These are phyloP conservation scores for Annona squamosa DNA, from an alignment of 164 flowering plant genomes.

Conservation along the genomic window DNA sequence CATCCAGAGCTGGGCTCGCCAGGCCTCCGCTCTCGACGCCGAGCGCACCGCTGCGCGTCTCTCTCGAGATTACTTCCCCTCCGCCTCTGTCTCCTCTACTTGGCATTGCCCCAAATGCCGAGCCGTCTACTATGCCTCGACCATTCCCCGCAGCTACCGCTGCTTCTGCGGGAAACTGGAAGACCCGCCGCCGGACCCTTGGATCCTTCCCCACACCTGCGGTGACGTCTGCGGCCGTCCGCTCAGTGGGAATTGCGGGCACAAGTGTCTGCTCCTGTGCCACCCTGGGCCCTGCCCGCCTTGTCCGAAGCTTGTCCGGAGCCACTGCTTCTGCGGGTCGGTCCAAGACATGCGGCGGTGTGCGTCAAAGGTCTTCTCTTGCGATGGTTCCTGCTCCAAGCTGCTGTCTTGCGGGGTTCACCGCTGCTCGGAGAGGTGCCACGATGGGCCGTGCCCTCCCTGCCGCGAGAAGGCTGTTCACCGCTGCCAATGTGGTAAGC, in stretches of 20 bases:
- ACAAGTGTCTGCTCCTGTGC: constrained; percentile 66
- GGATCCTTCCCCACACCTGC: constrained; percentile 91
- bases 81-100: constrained; percentile 32
- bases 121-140: constrained; percentile 46
- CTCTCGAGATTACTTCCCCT: constrained; percentile 29
- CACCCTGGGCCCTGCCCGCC: constrained; percentile 95
- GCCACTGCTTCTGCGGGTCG: constrained; percentile 62
- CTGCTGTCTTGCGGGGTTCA: constrained; percentile 56
- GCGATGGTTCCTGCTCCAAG: constrained; percentile 43
- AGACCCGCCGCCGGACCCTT: constrained; percentile 71
- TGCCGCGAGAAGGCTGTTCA: constrained; percentile 44
- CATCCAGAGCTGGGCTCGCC: constrained; percentile 91
- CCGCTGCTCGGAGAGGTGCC: constrained; percentile 55
- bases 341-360: constrained; percentile 65
- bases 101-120: constrained; percentile 98
- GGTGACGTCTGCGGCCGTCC: constrained; percentile 73
- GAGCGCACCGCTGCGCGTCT: constrained; percentile 60
- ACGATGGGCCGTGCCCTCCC: constrained; percentile 69
- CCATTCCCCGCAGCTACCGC: constrained; percentile 48
- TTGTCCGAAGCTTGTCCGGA: constrained; percentile 71
- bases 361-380: constrained; percentile 65
- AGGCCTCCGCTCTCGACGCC: constrained; percentile 55
- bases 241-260: constrained; percentile 62
- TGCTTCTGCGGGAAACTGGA: constrained; percentile 81
- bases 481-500: constrained; percentile 62